A percentile compares a stretch with the other conserved stretches of the same genome.
Conservation (phyloP, 1,284 basidiomycete species). For the Cryptococcus wingfieldii region DNA sequence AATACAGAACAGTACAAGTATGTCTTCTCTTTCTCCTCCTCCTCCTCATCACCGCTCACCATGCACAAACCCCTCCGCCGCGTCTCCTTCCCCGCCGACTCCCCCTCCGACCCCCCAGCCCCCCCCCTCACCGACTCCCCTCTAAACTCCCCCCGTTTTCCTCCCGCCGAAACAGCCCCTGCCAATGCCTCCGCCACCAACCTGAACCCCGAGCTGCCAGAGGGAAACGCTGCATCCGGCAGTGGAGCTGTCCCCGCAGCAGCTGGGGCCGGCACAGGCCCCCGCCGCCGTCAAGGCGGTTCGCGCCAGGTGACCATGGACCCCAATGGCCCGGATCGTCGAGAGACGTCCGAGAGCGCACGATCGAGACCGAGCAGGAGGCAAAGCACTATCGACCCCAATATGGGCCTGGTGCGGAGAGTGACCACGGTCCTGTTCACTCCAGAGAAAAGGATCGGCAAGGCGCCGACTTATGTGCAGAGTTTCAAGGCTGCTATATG, state of each 20-base stretch:
- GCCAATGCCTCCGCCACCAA: neutral
- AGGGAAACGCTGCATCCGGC: neutral
- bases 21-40: neutral
- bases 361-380: neutral
- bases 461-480: constrained; percentile 43
- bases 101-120: neutral
- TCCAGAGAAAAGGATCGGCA: constrained; percentile 41
- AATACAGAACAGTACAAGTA: too few relatives aligned
- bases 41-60: neutral
- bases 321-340: neutral
- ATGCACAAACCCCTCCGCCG: neutral
- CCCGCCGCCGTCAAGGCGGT: constrained; percentile 1
- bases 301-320: too few relatives aligned
- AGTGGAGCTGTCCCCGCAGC: neutral
- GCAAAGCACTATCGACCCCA: constrained; percentile 4
- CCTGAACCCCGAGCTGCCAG: neutral
- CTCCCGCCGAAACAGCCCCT: neutral
- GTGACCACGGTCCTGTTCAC: constrained; percentile 47
- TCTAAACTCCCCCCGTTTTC: constrained; percentile 3
- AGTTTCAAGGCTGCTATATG: constrained; percentile 42
- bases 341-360: neutral
- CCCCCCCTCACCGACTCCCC: constrained; percentile 3
- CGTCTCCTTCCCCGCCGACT: constrained; percentile 10
- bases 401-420: constrained; percentile 19
- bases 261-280: neutral